Evolutionary conservation across 2,329 filamentous ascomycete species (phyloP), one percentile per base, ranked within the genome.

Genomic region (Colletotrichum simmondsii): DNA sequence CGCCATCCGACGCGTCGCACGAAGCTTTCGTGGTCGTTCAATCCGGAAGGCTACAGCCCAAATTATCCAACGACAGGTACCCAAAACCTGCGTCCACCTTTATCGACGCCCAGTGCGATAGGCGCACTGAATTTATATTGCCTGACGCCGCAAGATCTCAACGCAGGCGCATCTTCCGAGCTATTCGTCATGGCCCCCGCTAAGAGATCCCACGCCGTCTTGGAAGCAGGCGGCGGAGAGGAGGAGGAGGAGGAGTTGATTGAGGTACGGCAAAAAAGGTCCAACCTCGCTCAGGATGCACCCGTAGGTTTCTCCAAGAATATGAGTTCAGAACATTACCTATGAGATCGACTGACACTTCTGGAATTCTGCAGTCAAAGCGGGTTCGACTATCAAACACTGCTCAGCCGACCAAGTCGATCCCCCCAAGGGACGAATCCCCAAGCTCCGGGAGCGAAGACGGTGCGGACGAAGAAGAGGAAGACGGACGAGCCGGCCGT

Each of bases 201-300:
- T 28, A 89, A 90, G 79, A 85, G 87, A 75, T 80, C 82, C 26
- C 82, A 84, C 56, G 81, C 76, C 62, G 79, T 76, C 7, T 78
- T 80, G 52, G 81, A 83, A 19, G 77, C 80, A 63, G 66, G 22
- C 46, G 14, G 14, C 14, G 37, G 49, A 11, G 24, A 12, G 19
- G 79, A 78, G 30, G 30, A 78, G 28, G 28, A 32, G 8, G 79
- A 83, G 24, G 81, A 81, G 19, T 74, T 81, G 32, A 76, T 80
- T 3, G 79, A 85, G 19, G 77, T 81, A n/a, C 79, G 78, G n/a
- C 78, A 82, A 57, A 84, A 84, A 14, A 84, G 81, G 73, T 86
- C 86, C 1, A 82, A 79, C 28, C 76, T 86, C 30, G 81, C 81
- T 46, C 79, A 79, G n/a, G 76, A 78, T 5, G 81, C 84, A 26